Evolutionary conservation across 73 alveolate genomes (phyloP), one percentile per base, ranked within the genome.

Genomic region (Paramecium bursaria): DNA sequence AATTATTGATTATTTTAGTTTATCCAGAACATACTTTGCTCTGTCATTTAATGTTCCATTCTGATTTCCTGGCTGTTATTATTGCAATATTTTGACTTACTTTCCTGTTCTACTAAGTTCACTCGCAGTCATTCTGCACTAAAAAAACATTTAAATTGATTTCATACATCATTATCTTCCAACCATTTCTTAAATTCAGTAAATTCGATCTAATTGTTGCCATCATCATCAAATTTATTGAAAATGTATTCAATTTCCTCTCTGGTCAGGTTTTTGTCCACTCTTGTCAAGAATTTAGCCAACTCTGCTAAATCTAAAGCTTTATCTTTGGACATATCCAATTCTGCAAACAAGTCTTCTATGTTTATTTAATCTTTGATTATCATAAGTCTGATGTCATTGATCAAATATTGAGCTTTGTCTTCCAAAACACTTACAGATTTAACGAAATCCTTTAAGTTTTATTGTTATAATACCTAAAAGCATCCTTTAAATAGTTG

Each of bases 171-270:
- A 42, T 79, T 79, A 49, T 79, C 74, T 44, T 79, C 89, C 3
- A 79, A 9, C 89, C 89, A 79, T 22, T 54, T 79, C 42, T 79
- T 53, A 19, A 79, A 79, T 39, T 79, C 89, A 14, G 61, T 79
- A 25, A 79, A 79, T 25, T 79, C 89, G 3, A 79, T 79, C 39
- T 49, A 14, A 42, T 79, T 79, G 46, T 79, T 73, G 31, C 89
- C 89, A 39, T 79, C 89, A 22, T 50, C 53, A 54, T 79, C 89
- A 79, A 79, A 79, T 42, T 79, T 79, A 25, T 79, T 79, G 33
- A 79, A 79, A 4, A 79, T 79, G 26, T 79, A 79, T 26, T 79
- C 89, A 10, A 79, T 79, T 25, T 79, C 89, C 26, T 79, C 89
- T 54, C 89, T 54, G 5, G 75, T 79, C 31, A 79, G 48, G 42